phyloP scores from a whole-genome alignment of 345 rosid genomes.

The Populus deltoides region DNA sequence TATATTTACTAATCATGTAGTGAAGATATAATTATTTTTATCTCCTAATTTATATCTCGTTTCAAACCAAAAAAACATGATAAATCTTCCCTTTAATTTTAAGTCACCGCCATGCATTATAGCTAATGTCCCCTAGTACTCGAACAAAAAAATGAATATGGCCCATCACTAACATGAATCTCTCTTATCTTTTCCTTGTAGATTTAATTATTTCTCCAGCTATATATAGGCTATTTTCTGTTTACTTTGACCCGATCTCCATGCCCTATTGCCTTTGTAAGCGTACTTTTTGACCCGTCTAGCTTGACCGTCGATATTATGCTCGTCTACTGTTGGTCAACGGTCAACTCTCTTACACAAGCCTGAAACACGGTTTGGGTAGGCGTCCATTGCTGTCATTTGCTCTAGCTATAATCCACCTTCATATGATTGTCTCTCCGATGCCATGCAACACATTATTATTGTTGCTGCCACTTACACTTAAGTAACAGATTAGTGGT shows the following conservation, averaged over 20 bases:
- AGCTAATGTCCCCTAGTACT: neutral
- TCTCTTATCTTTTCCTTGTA: neutral
- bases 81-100: too few species aligned
- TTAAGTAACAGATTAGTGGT: too few species aligned
- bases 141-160: neutral
- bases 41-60: too few species aligned
- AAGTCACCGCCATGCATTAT: too few species aligned
- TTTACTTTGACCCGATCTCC: neutral
- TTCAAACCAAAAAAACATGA: too few species aligned
- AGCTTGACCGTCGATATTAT: neutral
- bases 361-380: conserved; percentile 2
- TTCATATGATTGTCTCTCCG: neutral
- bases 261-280: neutral
- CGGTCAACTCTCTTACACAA: neutral
- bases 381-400: conserved; percentile 10
- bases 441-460: neutral
- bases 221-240: too few species aligned
- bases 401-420: neutral
- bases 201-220: neutral
- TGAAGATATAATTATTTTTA: too few species aligned
- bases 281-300: conserved; percentile 4
- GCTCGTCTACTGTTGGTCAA: conserved; percentile 4
- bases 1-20: too few species aligned
- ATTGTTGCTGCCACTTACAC: too few species aligned
- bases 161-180: neutral